Evolutionary conservation across 305 asterid genomes (phyloP).

Genomic region (Fraxinus nigra): DNA sequence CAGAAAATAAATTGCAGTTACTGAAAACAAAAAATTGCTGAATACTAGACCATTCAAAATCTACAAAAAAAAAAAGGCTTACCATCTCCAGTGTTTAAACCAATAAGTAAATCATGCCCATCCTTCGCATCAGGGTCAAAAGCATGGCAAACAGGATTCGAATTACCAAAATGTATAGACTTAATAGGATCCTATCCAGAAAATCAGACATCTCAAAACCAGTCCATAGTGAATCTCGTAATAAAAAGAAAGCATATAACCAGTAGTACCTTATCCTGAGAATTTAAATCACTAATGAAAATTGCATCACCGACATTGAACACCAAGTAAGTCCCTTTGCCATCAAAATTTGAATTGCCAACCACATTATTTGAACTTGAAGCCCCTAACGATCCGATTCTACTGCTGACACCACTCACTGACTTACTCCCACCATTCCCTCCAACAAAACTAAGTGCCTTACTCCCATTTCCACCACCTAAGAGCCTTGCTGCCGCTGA

Average conservation of each 20-base stretch:
- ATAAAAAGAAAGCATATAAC: slow-evolving; percentile 16
- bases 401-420: slow-evolving; percentile 50
- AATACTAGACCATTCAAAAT: slow-evolving; percentile 11
- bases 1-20: slow-evolving; percentile 20
- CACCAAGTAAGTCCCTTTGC: slow-evolving; percentile 93
- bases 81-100: slow-evolving; percentile 95
- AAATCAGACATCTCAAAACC: slow-evolving; percentile 40
- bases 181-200: slow-evolving; percentile 87
- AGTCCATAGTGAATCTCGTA: slow-evolving; percentile 22
- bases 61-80: slow-evolving; percentile 17
- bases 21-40: slow-evolving; percentile 12
- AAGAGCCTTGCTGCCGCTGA: slow-evolving; percentile 88
- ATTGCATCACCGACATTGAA: slow-evolving; percentile 97
- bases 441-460: slow-evolving; percentile 92
- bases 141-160: slow-evolving; percentile 96
- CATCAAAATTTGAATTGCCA: slow-evolving; percentile 80
- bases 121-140: slow-evolving; percentile 97
- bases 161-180: slow-evolving; percentile 86
- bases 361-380: slow-evolving; percentile 59
- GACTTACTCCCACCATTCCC: slow-evolving; percentile 90
- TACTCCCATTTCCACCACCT: slow-evolving; percentile 87
- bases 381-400: slow-evolving; percentile 80
- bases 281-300: slow-evolving; percentile 82
- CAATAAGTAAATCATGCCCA: slow-evolving; percentile 97
- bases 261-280: slow-evolving; percentile 88